Evolutionary conservation across 2,329 filamentous ascomycete genomes (phyloP).

Genomic region (Trichoderma lentiforme): DNA sequence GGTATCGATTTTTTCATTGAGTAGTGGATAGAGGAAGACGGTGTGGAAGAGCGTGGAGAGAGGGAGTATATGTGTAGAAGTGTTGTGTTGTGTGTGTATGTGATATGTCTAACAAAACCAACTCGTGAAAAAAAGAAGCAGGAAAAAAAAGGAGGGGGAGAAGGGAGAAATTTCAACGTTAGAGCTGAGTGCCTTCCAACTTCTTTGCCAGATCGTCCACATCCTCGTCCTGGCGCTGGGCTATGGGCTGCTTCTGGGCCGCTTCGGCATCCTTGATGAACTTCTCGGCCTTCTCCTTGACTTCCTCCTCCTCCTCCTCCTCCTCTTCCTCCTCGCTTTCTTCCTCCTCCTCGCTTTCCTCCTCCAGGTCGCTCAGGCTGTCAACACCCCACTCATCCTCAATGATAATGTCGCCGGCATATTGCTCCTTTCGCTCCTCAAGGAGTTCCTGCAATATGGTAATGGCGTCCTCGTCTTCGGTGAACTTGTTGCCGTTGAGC

Average conservation of each 20-base stretch:
- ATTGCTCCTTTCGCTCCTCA: constrained; percentile 72
- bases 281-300: constrained; percentile 66
- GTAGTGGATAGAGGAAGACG: constrained; percentile 15
- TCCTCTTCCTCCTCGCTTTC: constrained; percentile 68
- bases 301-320: constrained; percentile 57
- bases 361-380: constrained; percentile 80
- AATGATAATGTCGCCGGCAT: constrained; percentile 61
- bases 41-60: not conserved
- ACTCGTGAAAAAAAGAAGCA: not conserved
- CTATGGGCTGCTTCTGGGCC: constrained; percentile 70
- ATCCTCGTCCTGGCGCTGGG: constrained; percentile 67
- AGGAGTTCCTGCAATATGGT: constrained; percentile 66
- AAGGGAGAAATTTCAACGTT: constrained; percentile 16
- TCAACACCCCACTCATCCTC: constrained; percentile 86
- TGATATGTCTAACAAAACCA: constrained; percentile 14
- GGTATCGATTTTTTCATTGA: constrained; percentile 32
- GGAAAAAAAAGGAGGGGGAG: not conserved
- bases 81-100: not conserved
- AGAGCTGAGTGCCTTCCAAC: constrained; percentile 67
- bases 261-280: constrained; percentile 65
- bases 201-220: constrained; percentile 77
- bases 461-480: constrained; percentile 76
- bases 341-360: constrained; percentile 68
- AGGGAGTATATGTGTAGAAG: not conserved
- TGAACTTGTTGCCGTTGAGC: constrained; percentile 93